Conservation (phyloP, 148 eudicot genomes). For the Diospyros kaki region DNA sequence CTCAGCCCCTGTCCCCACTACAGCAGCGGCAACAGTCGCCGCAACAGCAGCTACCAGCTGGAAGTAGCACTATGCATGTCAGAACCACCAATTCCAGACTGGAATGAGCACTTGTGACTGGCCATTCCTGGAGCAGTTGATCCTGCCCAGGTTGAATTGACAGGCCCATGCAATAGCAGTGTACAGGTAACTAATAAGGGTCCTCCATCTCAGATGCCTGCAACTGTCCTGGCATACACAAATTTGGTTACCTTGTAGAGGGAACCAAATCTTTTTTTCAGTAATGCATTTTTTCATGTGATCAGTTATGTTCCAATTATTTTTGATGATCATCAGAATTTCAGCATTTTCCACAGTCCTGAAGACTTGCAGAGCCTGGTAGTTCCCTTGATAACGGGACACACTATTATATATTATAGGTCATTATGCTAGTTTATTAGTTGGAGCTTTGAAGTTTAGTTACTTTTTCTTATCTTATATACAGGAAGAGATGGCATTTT, state of each 20-base stretch:
- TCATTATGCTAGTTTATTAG: background rate
- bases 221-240: background rate
- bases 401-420: no score
- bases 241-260: background rate
- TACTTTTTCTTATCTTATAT: background rate
- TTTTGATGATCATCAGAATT: background rate
- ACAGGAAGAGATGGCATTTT: background rate
- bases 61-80: constrained; percentile 31
- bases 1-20: constrained; percentile 20
- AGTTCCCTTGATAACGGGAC: background rate
- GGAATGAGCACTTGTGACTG: constrained; percentile 33
- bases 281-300: no score
- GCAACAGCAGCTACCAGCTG: constrained; percentile 29
- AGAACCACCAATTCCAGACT: constrained; percentile 38
- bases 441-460: background rate
- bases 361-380: background rate
- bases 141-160: constrained; percentile 32
- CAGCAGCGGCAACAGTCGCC: constrained; percentile 30
- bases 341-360: background rate
- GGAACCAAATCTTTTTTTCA: background rate
- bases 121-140: constrained; percentile 25
- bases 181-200: constrained; percentile 55
- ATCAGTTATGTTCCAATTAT: background rate
- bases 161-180: constrained; percentile 39
- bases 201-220: constrained; percentile 1